Evolutionary conservation across 2,329 filamentous ascomycete species (phyloP), one percentile per base, ranked within the genome.

Genomic region (Cucurbitaria berberidis): DNA sequence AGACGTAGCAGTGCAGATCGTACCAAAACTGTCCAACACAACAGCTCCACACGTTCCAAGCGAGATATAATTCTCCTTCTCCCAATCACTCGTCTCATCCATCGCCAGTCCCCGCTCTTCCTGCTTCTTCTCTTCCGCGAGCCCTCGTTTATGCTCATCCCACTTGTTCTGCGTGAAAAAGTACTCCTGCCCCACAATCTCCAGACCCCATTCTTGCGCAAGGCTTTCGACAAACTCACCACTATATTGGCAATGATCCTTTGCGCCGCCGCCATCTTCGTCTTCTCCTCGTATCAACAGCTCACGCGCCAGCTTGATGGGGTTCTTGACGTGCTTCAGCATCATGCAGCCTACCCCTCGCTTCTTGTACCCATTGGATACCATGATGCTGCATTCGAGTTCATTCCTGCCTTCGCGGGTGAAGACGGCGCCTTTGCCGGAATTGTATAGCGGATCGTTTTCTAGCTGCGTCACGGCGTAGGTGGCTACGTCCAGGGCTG

Each of bases 1-100:
- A 30, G 82, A 85, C 0, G 85, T 87, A 3, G 85, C 85, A 40
- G 81, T 81, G 48, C 89, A 92, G 3, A 96, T 74, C 3, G 89
- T 85, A 0, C 91, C 91, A 35, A 86, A 83, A n/a, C 78, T 79
- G 72, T 96, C 92, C 7, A 96, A 77, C 21, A 89, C 91, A 0
- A 96, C 90, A 7, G 89, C 90, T 1, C 92, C 92, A 26, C 89
- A 89, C 0, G 92, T 96, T 0, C 92, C 92, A 74, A 96, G 91
- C 0, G 90, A 89, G 15, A 96, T 79, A 67, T 89, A 91, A 62
- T 86, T 84, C 1, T 83, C 77, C 3, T 75, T 78, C 60, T 86
- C 83, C 84, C 85, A 90, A 2, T 78, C 80, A 11, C 51, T 66
- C 43, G 62, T 49, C 16, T 80, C 68, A 24, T 72, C 61, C 24